phyloP scores from a whole-genome alignment of 192 early-diverging fungal species.

The Coemansia sp. region DNA sequence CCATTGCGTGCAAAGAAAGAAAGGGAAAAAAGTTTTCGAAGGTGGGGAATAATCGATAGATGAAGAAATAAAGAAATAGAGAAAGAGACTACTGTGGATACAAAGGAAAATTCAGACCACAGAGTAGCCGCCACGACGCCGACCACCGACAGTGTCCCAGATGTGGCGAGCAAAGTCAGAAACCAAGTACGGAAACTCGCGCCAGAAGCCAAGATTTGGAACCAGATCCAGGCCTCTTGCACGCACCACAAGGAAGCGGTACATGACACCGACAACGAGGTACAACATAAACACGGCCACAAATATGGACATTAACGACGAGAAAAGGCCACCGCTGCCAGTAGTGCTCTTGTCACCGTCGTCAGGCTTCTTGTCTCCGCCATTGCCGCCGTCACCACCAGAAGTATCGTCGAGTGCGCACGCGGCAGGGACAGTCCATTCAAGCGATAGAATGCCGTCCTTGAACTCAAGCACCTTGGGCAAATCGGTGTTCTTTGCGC shows the following conservation, averaged over 20 bases:
- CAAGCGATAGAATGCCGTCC: conserved; percentile 43
- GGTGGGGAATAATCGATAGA: no score
- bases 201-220: conserved; percentile 50
- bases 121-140: conserved; percentile 50
- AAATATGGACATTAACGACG: conserved; percentile 35
- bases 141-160: conserved; percentile 43
- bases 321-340: conserved; percentile 42
- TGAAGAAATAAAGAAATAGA: no score
- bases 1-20: no score
- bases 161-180: conserved; percentile 52
- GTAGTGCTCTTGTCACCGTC: conserved; percentile 12
- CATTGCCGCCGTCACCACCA: conserved; percentile 18
- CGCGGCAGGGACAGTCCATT: conserved; percentile 50
- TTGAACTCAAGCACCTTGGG: conserved; percentile 28
- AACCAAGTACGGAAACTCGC: conserved; percentile 51
- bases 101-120: conserved; percentile 20
- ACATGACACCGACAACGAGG: conserved; percentile 51
- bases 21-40: no score
- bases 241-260: conserved; percentile 44
- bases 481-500: conserved; percentile 29
- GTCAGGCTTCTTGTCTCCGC: conserved; percentile 10
- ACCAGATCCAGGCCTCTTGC: conserved; percentile 50
- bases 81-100: no score
- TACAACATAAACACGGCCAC: conserved; percentile 32
- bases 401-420: conserved; percentile 36